Conservation (phyloP, 2,329 filamentous ascomycete species). For the Pseudogymnoascus destructans region DNA sequence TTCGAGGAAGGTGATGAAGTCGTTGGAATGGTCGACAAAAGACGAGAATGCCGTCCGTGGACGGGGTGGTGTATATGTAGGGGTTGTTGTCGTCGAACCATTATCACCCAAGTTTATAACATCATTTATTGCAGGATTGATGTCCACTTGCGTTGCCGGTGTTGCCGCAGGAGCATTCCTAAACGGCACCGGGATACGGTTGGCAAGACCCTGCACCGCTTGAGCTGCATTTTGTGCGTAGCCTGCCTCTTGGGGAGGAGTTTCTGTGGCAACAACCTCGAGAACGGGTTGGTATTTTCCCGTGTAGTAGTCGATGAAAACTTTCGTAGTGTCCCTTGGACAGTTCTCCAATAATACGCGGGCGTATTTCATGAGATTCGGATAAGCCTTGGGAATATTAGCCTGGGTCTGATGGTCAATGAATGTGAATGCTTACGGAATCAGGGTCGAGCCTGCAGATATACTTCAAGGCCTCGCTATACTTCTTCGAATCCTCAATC, state of each 20-base stretch:
- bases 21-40: constrained; percentile 84
- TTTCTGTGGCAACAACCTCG: constrained; percentile 29
- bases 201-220: constrained; percentile 75
- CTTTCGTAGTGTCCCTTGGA: constrained; percentile 62
- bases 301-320: constrained; percentile 94
- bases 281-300: constrained; percentile 66
- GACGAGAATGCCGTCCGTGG: constrained; percentile 87
- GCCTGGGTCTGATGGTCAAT: not conserved
- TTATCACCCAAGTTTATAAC: constrained; percentile 26
- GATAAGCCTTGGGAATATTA: constrained; percentile 49
- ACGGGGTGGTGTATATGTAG: constrained; percentile 64
- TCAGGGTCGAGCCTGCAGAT: constrained; percentile 79
- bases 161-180: constrained; percentile 51
- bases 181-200: constrained; percentile 72
- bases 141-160: constrained; percentile 37
- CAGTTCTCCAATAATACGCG: constrained; percentile 81
- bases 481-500: constrained; percentile 88
- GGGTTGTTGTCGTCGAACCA: constrained; percentile 27
- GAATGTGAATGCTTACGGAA: constrained; percentile 38
- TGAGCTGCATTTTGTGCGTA: constrained; percentile 44
- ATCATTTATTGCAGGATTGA: constrained; percentile 40
- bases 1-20: constrained; percentile 88
- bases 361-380: constrained; percentile 89
- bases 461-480: constrained; percentile 76
- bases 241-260: constrained; percentile 18